Conservation (phyloP, 2,329 filamentous ascomycete genomes). For the Cadophora sp. region DNA sequence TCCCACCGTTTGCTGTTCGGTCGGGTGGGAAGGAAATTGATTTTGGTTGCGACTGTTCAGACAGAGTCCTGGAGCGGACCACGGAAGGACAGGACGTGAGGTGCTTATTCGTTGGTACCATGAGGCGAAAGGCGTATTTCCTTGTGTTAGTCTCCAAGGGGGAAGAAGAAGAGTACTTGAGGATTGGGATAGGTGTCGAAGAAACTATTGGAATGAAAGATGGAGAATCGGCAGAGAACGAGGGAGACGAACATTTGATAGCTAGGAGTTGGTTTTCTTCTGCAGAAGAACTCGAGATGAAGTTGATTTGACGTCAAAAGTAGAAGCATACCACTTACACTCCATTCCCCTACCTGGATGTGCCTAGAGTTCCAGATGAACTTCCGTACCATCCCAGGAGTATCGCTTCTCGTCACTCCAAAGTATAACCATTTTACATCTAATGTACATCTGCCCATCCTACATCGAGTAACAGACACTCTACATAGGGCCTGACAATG, state of each 20-base stretch:
- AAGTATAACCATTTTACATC: background rate
- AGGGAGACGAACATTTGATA: background rate
- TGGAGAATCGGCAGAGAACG: background rate
- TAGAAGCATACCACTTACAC: background rate
- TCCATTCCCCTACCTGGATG: background rate
- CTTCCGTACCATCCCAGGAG: too few relatives aligned
- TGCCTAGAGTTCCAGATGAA: too few relatives aligned
- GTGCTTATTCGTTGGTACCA: background rate
- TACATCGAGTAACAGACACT: background rate
- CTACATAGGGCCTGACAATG: background rate
- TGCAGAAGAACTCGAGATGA: background rate
- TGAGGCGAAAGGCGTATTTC: background rate
- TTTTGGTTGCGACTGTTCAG: background rate
- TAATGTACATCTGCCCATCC: conserved; percentile 15
- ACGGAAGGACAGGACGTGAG: background rate
- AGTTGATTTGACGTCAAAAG: background rate
- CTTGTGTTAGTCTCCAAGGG: background rate
- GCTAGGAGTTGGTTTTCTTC: background rate
- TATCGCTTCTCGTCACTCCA: background rate
- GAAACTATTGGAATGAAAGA: background rate
- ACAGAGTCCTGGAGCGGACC: background rate
- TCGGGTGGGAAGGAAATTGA: background rate
- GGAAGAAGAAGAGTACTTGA: background rate
- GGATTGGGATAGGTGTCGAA: background rate
- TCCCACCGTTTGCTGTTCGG: background rate